Percentiles rank a stretch among this genome's conserved stretches.
These are phyloP conservation scores for Aciculoconidium aculeatum DNA, from an alignment of 805 yeast genomes.

Conservation along the genomic window DNA sequence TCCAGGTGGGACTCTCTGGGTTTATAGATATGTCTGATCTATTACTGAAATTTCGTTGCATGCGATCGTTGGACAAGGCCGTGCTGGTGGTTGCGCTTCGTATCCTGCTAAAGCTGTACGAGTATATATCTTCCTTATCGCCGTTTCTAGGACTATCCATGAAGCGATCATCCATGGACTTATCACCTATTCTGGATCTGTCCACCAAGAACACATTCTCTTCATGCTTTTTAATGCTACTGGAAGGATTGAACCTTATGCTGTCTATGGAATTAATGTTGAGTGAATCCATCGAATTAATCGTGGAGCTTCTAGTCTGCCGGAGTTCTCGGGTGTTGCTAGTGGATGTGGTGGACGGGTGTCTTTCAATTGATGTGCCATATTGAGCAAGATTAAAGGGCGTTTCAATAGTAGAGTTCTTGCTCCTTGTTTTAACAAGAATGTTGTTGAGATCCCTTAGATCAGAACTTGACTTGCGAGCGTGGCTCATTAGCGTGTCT, in stretches of 20 bases:
- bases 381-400: background rate
- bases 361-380: background rate
- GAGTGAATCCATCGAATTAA: slow-evolving; percentile 8
- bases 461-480: slow-evolving; percentile 3
- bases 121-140: too few species aligned
- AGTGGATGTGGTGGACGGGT: background rate
- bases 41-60: slow-evolving; percentile 1
- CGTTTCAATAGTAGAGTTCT: background rate
- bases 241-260: slow-evolving; percentile 3
- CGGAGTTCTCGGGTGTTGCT: slow-evolving; percentile 1
- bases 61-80: slow-evolving; percentile 1
- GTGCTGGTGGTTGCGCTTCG: slow-evolving; percentile 8
- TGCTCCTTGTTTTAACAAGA: background rate
- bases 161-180: too few species aligned
- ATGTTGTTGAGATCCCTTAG: slow-evolving; percentile 2
- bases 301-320: slow-evolving; percentile 7
- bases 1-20: slow-evolving; percentile 42
- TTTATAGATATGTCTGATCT: slow-evolving; percentile 2
- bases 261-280: slow-evolving; percentile 9
- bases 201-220: background rate
- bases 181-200: too few species aligned
- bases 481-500: slow-evolving; percentile 5
- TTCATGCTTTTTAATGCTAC: background rate
- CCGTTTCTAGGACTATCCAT: too few species aligned
- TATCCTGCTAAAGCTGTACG: slow-evolving; percentile 4